These are phyloP conservation scores for Malus sylvestris DNA, from an alignment of 306 rosid species.

Conservation along the genomic window DNA sequence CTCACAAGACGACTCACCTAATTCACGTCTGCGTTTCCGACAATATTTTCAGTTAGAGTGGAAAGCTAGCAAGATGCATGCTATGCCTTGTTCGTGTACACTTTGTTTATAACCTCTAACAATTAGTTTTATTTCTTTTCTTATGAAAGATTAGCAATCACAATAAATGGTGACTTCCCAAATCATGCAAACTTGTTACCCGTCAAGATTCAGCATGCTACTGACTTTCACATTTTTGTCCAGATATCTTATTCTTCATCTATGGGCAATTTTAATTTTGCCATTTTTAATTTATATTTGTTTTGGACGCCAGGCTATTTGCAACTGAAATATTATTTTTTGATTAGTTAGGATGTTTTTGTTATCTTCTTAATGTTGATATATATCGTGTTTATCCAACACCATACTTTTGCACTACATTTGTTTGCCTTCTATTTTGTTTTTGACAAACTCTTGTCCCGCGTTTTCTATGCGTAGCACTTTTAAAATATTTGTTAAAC, in stretches of 20 bases:
- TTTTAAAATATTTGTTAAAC: no score
- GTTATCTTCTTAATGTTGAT: background rate
- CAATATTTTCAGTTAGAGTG: background rate
- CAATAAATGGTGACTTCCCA: no score
- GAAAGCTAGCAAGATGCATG: background rate
- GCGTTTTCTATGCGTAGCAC: no score
- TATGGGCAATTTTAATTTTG: background rate
- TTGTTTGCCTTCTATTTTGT: background rate
- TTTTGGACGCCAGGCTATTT: background rate
- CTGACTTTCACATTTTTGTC: no score
- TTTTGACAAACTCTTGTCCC: no score
- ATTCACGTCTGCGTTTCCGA: background rate
- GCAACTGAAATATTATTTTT: background rate
- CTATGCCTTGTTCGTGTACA: background rate
- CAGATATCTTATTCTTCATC: no score
- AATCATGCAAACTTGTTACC: no score
- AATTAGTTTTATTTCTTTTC: background rate
- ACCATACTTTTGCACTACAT: background rate
- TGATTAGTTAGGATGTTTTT: background rate
- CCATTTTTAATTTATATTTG: no score
- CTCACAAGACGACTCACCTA: background rate
- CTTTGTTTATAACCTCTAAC: background rate
- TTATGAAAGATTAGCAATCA: background rate
- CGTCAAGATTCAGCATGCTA: no score
- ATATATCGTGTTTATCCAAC: background rate